phyloP scores from a whole-genome alignment of 345 rosid genomes.

The Aquilaria yunnanensis region DNA sequence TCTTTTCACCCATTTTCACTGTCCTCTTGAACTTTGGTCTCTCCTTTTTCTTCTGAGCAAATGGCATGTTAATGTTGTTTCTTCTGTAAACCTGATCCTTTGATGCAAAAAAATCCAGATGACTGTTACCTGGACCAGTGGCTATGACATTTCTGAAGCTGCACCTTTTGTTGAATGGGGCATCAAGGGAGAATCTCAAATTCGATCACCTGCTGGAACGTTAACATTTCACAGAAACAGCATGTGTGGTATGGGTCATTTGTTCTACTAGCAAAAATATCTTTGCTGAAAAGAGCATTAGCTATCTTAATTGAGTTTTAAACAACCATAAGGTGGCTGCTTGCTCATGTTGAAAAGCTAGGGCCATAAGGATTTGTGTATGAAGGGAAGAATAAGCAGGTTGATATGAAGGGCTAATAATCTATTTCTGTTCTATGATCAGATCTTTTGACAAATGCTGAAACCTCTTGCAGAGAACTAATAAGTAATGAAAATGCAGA shows the following conservation, averaged over 20 bases:
- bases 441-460: too few relatives aligned
- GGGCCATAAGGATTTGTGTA: too few relatives aligned
- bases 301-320: not conserved
- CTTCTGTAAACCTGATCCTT: not conserved
- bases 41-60: too few relatives aligned
- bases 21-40: too few relatives aligned
- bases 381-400: too few relatives aligned
- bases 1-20: not conserved
- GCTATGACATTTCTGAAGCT: constrained; percentile 37
- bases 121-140: constrained; percentile 54
- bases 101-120: constrained; percentile 18
- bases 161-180: constrained; percentile 43
- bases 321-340: too few relatives aligned
- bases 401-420: too few relatives aligned
- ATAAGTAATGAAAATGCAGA: too few relatives aligned
- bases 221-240: constrained; percentile 34
- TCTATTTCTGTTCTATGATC: too few relatives aligned
- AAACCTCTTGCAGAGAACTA: too few relatives aligned
- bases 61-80: not conserved
- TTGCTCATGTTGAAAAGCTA: too few relatives aligned
- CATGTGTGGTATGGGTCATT: constrained; percentile 39
- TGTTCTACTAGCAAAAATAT: not conserved
- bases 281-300: not conserved
- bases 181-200: constrained; percentile 13
- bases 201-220: constrained; percentile 38